A percentile compares a stretch with the other conserved stretches of the same genome.
Evolutionary conservation across 768 basidiomycete genomes (phyloP).

Genomic region (Russula lepida): DNA sequence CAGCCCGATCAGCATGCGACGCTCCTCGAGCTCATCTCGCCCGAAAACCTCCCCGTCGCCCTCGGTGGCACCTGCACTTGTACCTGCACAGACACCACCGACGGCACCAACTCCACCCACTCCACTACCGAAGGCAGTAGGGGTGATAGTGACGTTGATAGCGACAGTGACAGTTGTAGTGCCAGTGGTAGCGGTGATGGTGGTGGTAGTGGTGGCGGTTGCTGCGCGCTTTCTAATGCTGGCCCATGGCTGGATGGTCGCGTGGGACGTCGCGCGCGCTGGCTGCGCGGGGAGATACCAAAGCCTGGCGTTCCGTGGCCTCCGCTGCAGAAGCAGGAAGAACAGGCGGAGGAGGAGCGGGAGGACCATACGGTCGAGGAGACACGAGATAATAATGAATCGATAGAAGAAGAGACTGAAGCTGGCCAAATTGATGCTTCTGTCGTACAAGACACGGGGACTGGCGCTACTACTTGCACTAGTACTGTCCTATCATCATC

Average conservation of each 20-base stretch:
- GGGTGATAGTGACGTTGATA: not conserved
- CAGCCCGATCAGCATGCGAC: conserved; percentile 35
- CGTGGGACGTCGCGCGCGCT: conserved; percentile 24
- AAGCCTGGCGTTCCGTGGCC: conserved; percentile 15
- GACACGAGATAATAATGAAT: not conserved
- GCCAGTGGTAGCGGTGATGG: not conserved
- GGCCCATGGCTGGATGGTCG: conserved; percentile 65
- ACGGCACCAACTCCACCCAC: not conserved
- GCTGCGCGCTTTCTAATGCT: conserved; percentile 53
- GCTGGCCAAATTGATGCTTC: not conserved
- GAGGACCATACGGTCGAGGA: not conserved
- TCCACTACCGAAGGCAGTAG: not conserved
- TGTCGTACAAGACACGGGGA: not conserved
- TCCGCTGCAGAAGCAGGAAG: not conserved
- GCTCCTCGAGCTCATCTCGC: conserved; percentile 53
- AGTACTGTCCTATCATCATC: not conserved
- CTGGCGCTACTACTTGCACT: not conserved
- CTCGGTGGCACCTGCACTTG: conserved; percentile 67
- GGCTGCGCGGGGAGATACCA: conserved; percentile 26
- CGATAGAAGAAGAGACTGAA: not conserved
- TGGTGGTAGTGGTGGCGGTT: conserved; percentile 33
- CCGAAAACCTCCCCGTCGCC: conserved; percentile 49
- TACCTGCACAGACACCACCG: not conserved
- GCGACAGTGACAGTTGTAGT: not conserved
- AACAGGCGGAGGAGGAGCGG: not conserved